These are phyloP conservation scores for Suhomyces xylopsoci DNA, from an alignment of 805 yeast species.

Conservation along the genomic window DNA sequence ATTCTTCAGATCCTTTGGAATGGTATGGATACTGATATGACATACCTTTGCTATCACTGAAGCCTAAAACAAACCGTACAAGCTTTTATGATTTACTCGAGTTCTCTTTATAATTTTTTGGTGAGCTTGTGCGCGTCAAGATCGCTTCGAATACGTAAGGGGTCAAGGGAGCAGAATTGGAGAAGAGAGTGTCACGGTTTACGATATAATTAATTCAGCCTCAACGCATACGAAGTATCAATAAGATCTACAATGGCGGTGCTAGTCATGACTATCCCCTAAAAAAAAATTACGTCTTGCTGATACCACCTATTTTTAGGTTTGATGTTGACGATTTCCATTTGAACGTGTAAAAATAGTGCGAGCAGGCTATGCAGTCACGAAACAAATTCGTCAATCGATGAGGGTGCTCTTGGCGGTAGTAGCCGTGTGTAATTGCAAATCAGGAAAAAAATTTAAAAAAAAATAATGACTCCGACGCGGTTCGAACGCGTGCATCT, in stretches of 20 bases:
- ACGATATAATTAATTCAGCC: not conserved
- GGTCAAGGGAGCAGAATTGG: not conserved
- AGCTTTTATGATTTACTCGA: not conserved
- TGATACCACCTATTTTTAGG: not conserved
- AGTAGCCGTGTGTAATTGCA: not conserved
- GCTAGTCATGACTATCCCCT: not conserved
- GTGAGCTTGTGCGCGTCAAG: not conserved
- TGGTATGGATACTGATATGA: slow-evolving; percentile 2
- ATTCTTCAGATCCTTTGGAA: slow-evolving; percentile 6
- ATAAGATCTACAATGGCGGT: not conserved
- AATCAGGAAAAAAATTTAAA: not conserved
- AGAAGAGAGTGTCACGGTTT: not conserved
- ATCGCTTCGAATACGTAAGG: not conserved
- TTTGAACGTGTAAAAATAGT: not conserved
- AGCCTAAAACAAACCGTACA: not conserved
- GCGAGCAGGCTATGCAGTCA: not conserved
- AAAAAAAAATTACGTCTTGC: not conserved
- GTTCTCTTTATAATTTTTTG: not conserved
- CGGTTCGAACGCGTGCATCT: slow-evolving; percentile 8
- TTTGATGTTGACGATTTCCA: not conserved
- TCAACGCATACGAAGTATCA: not conserved
- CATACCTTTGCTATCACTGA: not conserved
- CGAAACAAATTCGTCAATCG: not conserved
- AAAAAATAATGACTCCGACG: slow-evolving; percentile 2
- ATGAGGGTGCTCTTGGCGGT: not conserved